Evolutionary conservation across 176 grass and related monocot genomes (phyloP).

Genomic region (Chloris gayana): DNA sequence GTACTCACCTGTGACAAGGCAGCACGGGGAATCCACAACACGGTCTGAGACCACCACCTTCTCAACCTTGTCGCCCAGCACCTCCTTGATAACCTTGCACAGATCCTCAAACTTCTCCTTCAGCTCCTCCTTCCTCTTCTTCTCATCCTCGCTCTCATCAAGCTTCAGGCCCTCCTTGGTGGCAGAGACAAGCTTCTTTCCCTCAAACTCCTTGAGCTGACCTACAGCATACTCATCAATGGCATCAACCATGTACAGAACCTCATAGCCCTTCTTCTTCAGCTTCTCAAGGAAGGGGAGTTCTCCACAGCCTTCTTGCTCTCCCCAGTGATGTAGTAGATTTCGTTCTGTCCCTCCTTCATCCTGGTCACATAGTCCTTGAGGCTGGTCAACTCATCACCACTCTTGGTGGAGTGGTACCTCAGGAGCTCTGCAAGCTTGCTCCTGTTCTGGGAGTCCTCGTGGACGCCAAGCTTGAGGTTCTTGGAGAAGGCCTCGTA

Average conservation of each 20-base stretch:
- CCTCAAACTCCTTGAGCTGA: slow-evolving; percentile 93
- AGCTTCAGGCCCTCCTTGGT: slow-evolving; percentile 94
- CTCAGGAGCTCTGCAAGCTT: slow-evolving; percentile 84
- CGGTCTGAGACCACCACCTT: slow-evolving; percentile 83
- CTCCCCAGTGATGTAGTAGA: slow-evolving; percentile 92
- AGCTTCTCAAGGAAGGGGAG: slow-evolving; percentile 90
- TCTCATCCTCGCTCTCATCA: slow-evolving; percentile 84
- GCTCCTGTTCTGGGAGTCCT: slow-evolving; percentile 70
- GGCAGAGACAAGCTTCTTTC: slow-evolving; percentile 83
- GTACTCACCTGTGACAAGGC: slow-evolving; percentile 86
- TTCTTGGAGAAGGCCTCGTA: slow-evolving; percentile 95
- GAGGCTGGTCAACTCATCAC: slow-evolving; percentile 81
- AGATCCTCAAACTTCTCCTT: slow-evolving; percentile 90
- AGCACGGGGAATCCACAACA: slow-evolving; percentile 88
- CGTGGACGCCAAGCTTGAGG: slow-evolving; percentile 79
- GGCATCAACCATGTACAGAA: slow-evolving; percentile 79
- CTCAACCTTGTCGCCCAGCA: slow-evolving; percentile 84
- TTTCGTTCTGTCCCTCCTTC: slow-evolving; percentile 90
- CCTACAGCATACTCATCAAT: slow-evolving; percentile 93
- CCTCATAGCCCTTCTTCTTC: slow-evolving; percentile 81
- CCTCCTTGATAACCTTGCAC: slow-evolving; percentile 95
- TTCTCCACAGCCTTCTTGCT: slow-evolving; percentile 97
- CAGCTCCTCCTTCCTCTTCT: slow-evolving; percentile 68
- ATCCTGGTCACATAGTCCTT: slow-evolving; percentile 92
- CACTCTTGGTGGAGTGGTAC: slow-evolving; percentile 89